These are phyloP conservation scores for Calonectria hawksworthii DNA, from an alignment of 2,329 filamentous ascomycete genomes.

Conservation along the genomic window DNA sequence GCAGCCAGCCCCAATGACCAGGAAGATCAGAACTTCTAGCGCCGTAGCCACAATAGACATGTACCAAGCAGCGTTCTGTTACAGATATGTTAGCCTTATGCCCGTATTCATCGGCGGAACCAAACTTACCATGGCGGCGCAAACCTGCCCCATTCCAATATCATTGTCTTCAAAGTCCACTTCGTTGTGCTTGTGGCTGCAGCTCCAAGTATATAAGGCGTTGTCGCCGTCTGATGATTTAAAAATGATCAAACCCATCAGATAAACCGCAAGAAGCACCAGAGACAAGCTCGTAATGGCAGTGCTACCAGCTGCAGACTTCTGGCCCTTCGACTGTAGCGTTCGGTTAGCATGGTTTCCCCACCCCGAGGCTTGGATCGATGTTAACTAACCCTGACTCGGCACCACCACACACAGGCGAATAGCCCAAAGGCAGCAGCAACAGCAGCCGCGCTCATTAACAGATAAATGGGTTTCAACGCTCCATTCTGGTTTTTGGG, in stretches of 20 bases:
- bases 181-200: neutral
- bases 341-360: neutral
- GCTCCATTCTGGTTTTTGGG: neutral
- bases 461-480: neutral
- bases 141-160: neutral
- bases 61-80: neutral
- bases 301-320: neutral
- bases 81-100: neutral
- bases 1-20: neutral
- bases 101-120: neutral
- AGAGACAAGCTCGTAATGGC: neutral
- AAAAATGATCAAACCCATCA: neutral
- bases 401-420: neutral
- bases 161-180: neutral
- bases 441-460: neutral
- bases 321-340: neutral
- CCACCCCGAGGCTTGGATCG: too few species aligned
- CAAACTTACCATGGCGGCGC: neutral
- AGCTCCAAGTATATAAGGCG: neutral
- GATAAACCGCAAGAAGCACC: neutral
- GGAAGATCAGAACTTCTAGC: neutral
- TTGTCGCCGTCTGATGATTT: neutral
- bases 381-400: neutral
- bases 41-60: neutral
- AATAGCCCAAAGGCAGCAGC: neutral